phyloP scores from a whole-genome alignment of 2,329 filamentous ascomycete species.

The Trichoderma endophyticum region DNA sequence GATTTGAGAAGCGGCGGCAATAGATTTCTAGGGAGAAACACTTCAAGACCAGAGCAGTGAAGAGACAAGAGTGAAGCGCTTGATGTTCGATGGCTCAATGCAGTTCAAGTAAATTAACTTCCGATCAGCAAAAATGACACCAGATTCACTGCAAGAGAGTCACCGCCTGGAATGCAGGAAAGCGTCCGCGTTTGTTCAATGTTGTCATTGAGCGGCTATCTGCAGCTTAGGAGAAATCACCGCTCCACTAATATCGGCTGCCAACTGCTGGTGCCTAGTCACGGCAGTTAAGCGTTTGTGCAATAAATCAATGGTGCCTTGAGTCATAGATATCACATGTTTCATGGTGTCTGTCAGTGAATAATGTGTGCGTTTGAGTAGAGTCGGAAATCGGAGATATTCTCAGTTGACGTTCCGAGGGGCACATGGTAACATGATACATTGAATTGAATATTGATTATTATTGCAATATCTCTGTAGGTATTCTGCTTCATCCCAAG shows the following conservation, averaged over 20 bases:
- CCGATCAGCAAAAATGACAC: not conserved
- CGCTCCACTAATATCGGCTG: not conserved
- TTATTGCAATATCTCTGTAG: not conserved
- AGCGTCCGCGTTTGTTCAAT: not conserved
- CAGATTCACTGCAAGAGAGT: not conserved
- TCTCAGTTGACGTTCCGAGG: not conserved
- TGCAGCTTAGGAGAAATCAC: not conserved
- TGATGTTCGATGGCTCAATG: too few relatives aligned
- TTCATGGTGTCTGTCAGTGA: not conserved
- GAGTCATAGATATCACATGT: not conserved
- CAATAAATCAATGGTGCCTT: not conserved
- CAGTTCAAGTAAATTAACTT: not conserved
- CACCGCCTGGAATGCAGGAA: not conserved
- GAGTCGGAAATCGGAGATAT: not conserved
- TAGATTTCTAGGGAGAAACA: too few relatives aligned
- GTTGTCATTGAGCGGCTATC: not conserved
- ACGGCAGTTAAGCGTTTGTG: not conserved
- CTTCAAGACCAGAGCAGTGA: too few relatives aligned
- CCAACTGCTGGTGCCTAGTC: not conserved
- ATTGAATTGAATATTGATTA: not conserved
- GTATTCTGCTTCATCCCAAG: not conserved
- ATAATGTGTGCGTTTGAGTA: not conserved
- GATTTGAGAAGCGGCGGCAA: too few relatives aligned
- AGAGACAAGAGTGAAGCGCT: too few relatives aligned
- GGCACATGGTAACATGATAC: not conserved